phyloP scores from a whole-genome alignment of 208 protist species.

The Acanthamoeba culbertsoni region DNA sequence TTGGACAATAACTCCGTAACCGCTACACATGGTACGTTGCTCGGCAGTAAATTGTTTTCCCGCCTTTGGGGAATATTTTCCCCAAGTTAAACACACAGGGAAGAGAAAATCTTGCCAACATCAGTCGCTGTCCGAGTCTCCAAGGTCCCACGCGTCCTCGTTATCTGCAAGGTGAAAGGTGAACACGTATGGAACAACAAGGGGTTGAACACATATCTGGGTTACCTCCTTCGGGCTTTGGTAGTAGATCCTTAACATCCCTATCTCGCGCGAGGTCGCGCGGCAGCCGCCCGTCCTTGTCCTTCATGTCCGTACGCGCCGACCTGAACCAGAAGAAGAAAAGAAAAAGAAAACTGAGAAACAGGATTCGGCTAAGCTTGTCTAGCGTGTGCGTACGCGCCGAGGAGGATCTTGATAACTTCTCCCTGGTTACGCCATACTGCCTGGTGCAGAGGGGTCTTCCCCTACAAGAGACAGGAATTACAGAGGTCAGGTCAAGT shows the following conservation, averaged over 20 bases:
- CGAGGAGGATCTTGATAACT: constrained; percentile 4
- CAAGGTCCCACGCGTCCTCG: background rate
- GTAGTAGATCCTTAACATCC: constrained; percentile 18
- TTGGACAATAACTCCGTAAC: too few relatives aligned
- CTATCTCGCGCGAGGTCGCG: background rate
- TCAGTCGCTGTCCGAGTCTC: constrained; percentile 28
- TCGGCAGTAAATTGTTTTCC: too few relatives aligned
- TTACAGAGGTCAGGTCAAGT: background rate
- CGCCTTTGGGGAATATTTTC: too few relatives aligned
- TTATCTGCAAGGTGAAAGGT: background rate
- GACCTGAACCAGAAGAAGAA: too few relatives aligned
- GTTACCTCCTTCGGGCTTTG: background rate
- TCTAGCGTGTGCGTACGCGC: background rate
- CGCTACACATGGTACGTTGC: too few relatives aligned
- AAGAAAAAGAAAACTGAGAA: too few relatives aligned
- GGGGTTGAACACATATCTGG: background rate
- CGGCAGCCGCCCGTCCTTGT: background rate
- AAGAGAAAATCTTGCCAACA: too few relatives aligned
- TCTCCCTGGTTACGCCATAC: constrained; percentile 24
- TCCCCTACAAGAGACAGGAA: background rate
- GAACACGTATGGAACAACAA: background rate
- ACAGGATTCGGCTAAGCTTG: background rate
- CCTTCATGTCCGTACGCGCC: constrained; percentile 12
- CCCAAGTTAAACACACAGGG: too few relatives aligned
- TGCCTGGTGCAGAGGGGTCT: constrained; percentile 21